Evolutionary conservation across 495 filamentous ascomycete genomes (phyloP).

Genomic region (Trichoderma orchidacearum): DNA sequence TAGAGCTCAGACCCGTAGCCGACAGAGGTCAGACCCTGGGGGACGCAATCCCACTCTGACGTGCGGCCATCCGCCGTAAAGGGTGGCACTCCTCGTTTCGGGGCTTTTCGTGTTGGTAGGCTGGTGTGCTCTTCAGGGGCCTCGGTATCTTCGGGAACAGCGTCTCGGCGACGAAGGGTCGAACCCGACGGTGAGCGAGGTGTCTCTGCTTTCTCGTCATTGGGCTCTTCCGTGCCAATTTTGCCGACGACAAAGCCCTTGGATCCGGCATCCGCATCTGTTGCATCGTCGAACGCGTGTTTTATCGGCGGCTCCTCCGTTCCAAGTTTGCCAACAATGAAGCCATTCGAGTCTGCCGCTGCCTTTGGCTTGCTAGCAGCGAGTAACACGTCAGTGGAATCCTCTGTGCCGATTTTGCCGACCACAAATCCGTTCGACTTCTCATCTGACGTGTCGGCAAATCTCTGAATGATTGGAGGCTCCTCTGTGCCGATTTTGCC

Average conservation of each 20-base stretch:
- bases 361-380: too few relatives aligned
- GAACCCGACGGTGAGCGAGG: background rate
- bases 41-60: slow-evolving; percentile 32
- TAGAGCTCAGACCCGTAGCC: slow-evolving; percentile 23
- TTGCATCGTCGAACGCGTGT: too few relatives aligned
- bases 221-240: background rate
- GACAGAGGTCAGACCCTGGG: slow-evolving; percentile 33
- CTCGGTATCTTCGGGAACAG: background rate
- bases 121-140: background rate
- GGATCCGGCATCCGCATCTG: too few relatives aligned
- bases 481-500: background rate
- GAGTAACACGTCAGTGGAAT: background rate
- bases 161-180: background rate
- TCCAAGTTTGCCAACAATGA: too few relatives aligned
- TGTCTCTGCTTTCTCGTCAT: background rate
- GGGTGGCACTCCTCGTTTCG: background rate
- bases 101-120: background rate
- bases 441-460: too few relatives aligned
- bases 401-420: background rate
- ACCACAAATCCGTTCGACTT: background rate
- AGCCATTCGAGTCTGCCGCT: too few relatives aligned
- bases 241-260: background rate
- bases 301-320: too few relatives aligned
- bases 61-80: slow-evolving; percentile 10
- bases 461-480: background rate